These are phyloP conservation scores for Aspergillus pseudoterreus DNA, from an alignment of 2,329 filamentous ascomycete species.

Conservation along the genomic window DNA sequence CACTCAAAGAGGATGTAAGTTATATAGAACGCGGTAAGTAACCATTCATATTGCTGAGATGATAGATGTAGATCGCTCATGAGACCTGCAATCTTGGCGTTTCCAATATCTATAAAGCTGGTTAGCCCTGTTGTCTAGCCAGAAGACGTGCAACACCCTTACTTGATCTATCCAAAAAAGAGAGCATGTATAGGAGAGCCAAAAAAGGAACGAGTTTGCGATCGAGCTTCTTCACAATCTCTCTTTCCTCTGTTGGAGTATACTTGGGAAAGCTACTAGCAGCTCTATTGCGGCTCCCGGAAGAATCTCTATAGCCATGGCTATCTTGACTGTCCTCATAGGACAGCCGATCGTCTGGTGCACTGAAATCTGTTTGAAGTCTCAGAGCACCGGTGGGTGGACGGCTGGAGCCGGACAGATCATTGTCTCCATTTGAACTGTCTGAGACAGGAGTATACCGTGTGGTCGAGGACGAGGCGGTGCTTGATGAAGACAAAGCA, in stretches of 20 bases:
- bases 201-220: conserved; percentile 74
- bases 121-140: conserved; percentile 10
- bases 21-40: conserved; percentile 61
- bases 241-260: conserved; percentile 64
- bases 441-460: conserved; percentile 36
- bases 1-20: conserved; percentile 63
- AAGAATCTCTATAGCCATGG: conserved; percentile 22
- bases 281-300: conserved; percentile 10
- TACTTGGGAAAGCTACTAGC: conserved; percentile 29
- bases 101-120: conserved; percentile 50
- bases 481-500: conserved; percentile 24
- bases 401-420: conserved; percentile 11
- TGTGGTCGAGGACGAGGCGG: conserved; percentile 19
- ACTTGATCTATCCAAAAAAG: conserved; percentile 85
- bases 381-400: conserved; percentile 21
- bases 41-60: conserved; percentile 57
- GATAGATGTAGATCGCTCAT: conserved; percentile 52
- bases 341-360: conserved; percentile 15
- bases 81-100: conserved; percentile 60
- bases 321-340: conserved; percentile 23
- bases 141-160: conserved; percentile 10
- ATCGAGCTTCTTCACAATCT: conserved; percentile 73
- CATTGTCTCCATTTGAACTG: conserved; percentile 23
- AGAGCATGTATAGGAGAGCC: conserved; percentile 76
- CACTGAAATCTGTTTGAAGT: conserved; percentile 34